phyloP scores from a whole-genome alignment of 257 asterid genomes.

The Solanum infundibuliforme region DNA sequence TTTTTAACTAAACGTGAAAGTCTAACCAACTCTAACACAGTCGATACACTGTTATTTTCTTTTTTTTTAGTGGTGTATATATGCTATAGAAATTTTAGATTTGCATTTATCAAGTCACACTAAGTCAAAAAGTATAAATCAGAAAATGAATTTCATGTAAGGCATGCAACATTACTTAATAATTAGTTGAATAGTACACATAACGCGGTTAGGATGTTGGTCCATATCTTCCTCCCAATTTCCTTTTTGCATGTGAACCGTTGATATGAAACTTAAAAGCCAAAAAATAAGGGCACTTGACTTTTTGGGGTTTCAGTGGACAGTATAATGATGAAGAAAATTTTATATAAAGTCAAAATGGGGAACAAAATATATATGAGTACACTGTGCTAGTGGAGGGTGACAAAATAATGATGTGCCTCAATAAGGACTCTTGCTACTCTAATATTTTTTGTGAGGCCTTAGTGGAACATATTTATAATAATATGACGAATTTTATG shows the following conservation, averaged over 20 bases:
- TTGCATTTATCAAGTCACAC: neutral
- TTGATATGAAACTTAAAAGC: neutral
- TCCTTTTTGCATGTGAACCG: constrained; percentile 5
- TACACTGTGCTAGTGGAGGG: constrained; percentile 18
- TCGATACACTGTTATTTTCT: no score
- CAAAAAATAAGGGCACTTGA: neutral
- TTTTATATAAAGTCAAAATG: constrained; percentile 21
- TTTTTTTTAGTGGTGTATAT: neutral
- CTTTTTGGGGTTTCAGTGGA: constrained; percentile 11
- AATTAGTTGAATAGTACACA: neutral
- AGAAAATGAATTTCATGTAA: neutral
- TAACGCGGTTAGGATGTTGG: neutral
- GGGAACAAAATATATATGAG: neutral
- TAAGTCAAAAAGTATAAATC: constrained; percentile 19
- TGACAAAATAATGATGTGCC: constrained; percentile 13
- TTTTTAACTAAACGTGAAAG: no score
- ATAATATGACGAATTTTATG: neutral
- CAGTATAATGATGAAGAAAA: neutral
- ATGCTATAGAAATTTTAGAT: neutral
- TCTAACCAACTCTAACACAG: neutral
- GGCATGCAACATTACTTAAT: neutral
- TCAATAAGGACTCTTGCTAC: neutral
- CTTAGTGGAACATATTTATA: neutral
- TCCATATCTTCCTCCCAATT: neutral
- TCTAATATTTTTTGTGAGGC: neutral